A percentile compares a stretch with the other conserved stretches of the same genome.
Conservation (phyloP, 768 basidiomycete species). For the Suillus hirtellus region DNA sequence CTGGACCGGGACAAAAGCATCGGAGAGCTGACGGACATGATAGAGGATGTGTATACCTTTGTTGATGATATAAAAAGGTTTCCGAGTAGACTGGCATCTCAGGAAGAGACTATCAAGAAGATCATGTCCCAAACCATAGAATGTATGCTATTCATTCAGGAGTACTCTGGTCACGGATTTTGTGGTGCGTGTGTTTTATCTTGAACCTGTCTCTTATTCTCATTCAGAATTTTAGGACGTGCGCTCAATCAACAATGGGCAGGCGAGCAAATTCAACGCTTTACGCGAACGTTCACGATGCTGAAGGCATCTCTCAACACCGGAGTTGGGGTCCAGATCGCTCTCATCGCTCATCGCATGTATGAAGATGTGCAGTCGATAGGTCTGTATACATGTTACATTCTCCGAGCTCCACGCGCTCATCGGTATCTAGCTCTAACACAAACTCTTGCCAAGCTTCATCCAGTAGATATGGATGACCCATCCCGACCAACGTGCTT, state of each 20-base stretch:
- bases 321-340: constrained; percentile 25
- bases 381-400: constrained; percentile 16
- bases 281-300: constrained; percentile 22
- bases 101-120: constrained; percentile 28
- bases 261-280: constrained; percentile 22
- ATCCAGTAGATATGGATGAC: constrained; percentile 32
- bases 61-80: constrained; percentile 31
- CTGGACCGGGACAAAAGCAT: constrained; percentile 27
- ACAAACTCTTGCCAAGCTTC: constrained; percentile 27
- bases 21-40: constrained; percentile 28
- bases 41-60: constrained; percentile 34
- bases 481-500: constrained; percentile 27
- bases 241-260: constrained; percentile 20
- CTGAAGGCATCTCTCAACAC: constrained; percentile 30
- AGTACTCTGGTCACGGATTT: constrained; percentile 37
- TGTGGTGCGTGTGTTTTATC: constrained; percentile 23
- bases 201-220: constrained; percentile 7
- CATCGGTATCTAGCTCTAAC: constrained; percentile 13
- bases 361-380: constrained; percentile 28
- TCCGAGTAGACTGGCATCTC: constrained; percentile 26
- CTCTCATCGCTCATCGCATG: constrained; percentile 31
- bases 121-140: constrained; percentile 37
- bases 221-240: constrained; percentile 15
- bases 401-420: constrained; percentile 3
- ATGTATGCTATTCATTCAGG: constrained; percentile 38